Evolutionary conservation across 331 rosid genomes (phyloP), one percentile per base, ranked within the genome.

Genomic region (Erythrophleum ivorense): DNA sequence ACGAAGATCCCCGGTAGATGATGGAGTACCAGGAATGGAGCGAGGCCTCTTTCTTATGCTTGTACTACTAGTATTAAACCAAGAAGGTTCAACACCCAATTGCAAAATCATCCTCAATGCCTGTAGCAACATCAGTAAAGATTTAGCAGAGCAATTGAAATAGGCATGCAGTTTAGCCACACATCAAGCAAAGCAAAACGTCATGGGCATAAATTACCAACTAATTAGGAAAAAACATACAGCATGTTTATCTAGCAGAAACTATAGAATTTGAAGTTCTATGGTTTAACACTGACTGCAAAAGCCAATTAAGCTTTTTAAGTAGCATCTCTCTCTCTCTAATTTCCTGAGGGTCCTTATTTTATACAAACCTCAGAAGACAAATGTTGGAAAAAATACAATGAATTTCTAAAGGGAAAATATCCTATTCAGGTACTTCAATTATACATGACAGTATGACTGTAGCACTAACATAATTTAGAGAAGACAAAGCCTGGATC

Each of bases 101-200:
- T 96, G 99, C 90, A 96, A 88, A 82, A 96, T 91, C 97, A 91
- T 92, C 81, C 96, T 91, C 71, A 96, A 82, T 41, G 98, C 99
- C 99, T 96, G 89, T 57, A 48, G 60, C 60, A 77, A 49, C 83
- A 72, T 60, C 43, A 68, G 84, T 70, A 70, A 79, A 77, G 40
- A 79, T 86, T 80, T 75, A 53, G 67, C 49, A 53, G 64, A 75
- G 82, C 80, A 69, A 57, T 29, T 36, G 40, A 60, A 55, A 36
- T 57, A 29, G 41, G 45, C 45, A 67, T 45, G 58, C 38, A 62
- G 66, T 57, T 58, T 55, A 77, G 63, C 24, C 72, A 48, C 13
- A 50, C 60, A 33, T 82, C 59, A 68, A 62, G 69, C 43, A 48
- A 38, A 75, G 36, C 31, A 54, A 50, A 76, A 53, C 45, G 52